A percentile compares a stretch with the other conserved stretches of the same genome.
Evolutionary conservation across 2,329 filamentous ascomycete genomes (phyloP).

Genomic region (Colletotrichum truncatum): DNA sequence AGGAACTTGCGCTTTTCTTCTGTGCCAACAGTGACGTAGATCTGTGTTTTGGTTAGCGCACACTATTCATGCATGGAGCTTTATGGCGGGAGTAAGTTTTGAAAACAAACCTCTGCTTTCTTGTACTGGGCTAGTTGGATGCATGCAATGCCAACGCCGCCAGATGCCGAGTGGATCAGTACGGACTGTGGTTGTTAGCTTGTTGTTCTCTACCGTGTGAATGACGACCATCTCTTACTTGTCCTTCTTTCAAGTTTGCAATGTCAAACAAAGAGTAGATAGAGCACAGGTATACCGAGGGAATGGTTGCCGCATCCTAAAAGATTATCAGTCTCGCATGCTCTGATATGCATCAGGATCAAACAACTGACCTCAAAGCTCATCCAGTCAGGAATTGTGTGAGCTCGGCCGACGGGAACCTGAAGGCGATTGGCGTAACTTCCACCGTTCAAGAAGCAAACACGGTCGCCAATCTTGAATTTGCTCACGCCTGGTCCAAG

Average conservation of each 20-base stretch:
- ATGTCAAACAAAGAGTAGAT: slow-evolving; percentile 35
- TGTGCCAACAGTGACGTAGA: slow-evolving; percentile 39
- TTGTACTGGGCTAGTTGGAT: slow-evolving; percentile 6
- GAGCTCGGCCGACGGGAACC: background rate
- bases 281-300: background rate
- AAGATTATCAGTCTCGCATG: background rate
- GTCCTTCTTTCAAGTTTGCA: slow-evolving; percentile 35
- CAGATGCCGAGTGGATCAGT: slow-evolving; percentile 7
- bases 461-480: background rate
- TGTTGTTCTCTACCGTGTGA: background rate
- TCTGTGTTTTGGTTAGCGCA: background rate
- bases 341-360: no score
- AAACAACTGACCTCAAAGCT: background rate
- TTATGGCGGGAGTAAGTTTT: background rate
- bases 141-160: background rate
- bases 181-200: background rate
- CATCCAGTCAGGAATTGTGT: background rate
- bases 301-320: slow-evolving; percentile 7
- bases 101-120: background rate
- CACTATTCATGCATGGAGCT: background rate
- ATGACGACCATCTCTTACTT: background rate
- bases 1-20: slow-evolving; percentile 35
- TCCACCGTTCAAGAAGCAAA: background rate
- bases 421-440: background rate
- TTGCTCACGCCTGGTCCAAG: background rate